Evolutionary conservation across 163 green algal genomes (phyloP), one percentile per base, ranked within the genome.

Genomic region (Scenedesmus sp.): DNA sequence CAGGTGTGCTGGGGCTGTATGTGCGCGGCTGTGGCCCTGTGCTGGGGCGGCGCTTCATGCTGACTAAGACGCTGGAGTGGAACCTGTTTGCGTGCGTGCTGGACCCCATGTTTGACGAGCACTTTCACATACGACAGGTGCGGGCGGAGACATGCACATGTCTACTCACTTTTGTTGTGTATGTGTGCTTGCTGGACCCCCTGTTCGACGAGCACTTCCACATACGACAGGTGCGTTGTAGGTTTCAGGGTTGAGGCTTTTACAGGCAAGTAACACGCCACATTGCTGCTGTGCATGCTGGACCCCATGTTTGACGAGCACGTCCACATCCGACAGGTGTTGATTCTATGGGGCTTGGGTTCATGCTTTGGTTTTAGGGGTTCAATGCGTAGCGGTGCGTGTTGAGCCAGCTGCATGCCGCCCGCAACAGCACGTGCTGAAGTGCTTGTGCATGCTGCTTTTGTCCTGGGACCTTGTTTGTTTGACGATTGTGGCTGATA

Each of bases 61-160:
- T 99, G 76, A 99, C 97, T 18, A 99, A 99, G 93, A 99, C 97
- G 3, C 89, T 99, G n/a, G 96, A 99, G 94, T 99, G 98, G 98
- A 99, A 98, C 94, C 91, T 99, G 81, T 95, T 97, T 20, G 98
- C 96, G 92, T 96, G 95, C 88, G 86, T 99, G 2, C 94, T 99
- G 88, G 96, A 99, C 93, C 86, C 92, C 82, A 99, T 99, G 97
- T 99, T 99, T 94, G 97, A 99, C 86, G 90, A 93, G 62, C 88
- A 88, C 81, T 88, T 88, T 18, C 88, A 92, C 82, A 87, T 92
- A 1, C 54, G 81, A 12, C 81, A 88, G 81, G 88, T 92, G 62
- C n/a, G n/a, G n/a, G n/a, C n/a, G 8, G 60, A 23, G n/a, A 1
- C 1, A 74, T 70, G 62, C 62, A 16, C 6, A 23, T 26, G 16